These are phyloP conservation scores for Sonneratia caseolaris DNA, from an alignment of 345 rosid species.

Conservation along the genomic window DNA sequence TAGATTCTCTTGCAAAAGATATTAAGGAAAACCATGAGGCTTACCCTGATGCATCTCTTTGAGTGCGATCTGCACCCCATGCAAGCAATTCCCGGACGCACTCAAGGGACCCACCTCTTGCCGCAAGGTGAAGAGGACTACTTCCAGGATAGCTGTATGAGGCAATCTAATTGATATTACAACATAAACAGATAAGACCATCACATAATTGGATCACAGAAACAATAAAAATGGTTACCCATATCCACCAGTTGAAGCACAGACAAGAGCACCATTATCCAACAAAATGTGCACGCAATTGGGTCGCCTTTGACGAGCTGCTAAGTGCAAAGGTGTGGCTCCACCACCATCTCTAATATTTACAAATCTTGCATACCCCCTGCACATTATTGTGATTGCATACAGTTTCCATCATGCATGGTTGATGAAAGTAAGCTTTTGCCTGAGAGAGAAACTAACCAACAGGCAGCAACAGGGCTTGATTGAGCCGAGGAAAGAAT, in stretches of 20 bases:
- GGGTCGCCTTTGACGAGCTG: slow-evolving; percentile 81
- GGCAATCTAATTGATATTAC: background rate
- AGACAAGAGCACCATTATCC: slow-evolving; percentile 84
- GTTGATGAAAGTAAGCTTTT: background rate
- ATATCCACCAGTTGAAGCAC: slow-evolving; percentile 88
- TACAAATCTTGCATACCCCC: slow-evolving; percentile 95
- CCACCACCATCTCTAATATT: slow-evolving; percentile 88
- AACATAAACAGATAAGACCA: background rate
- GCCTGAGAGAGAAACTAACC: slow-evolving; percentile 27
- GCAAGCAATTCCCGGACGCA: slow-evolving; percentile 85
- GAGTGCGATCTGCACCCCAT: slow-evolving; percentile 97
- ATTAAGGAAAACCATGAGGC: background rate
- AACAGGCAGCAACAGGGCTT: slow-evolving; percentile 73
- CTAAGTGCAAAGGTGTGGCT: slow-evolving; percentile 93
- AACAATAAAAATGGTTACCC: slow-evolving; percentile 42
- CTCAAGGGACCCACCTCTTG: slow-evolving; percentile 93
- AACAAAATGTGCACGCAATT: slow-evolving; percentile 76
- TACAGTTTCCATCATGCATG: background rate
- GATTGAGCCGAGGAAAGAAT: slow-evolving; percentile 75
- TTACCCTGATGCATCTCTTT: slow-evolving; percentile 92
- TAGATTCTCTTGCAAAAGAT: background rate
- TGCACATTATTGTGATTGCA: slow-evolving; percentile 10
- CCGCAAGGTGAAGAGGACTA: slow-evolving; percentile 98
- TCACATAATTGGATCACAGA: background rate
- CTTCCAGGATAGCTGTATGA: slow-evolving; percentile 71